Percentiles rank a stretch among this genome's conserved stretches.
Evolutionary conservation across 176 grass and related monocot species (phyloP).

Genomic region (Triticum dicoccoides): DNA sequence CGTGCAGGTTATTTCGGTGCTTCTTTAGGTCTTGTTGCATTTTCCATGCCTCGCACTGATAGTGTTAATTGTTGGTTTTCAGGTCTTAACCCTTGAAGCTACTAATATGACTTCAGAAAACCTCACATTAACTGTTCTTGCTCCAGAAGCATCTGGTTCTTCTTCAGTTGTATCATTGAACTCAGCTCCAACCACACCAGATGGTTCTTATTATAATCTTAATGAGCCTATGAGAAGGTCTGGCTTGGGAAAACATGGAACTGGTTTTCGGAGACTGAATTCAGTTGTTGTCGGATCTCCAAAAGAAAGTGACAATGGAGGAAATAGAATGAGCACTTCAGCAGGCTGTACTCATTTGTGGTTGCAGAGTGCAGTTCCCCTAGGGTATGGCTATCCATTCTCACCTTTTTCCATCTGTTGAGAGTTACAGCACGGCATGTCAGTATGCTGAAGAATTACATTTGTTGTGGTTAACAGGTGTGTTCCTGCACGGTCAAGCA

Average conservation of each 20-base stretch:
- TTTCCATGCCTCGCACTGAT: constrained; percentile 11
- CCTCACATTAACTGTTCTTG: constrained; percentile 92
- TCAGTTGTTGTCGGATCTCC: constrained; percentile 38
- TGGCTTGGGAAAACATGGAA: constrained; percentile 36
- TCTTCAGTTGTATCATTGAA: constrained; percentile 85
- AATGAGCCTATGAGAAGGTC: constrained; percentile 45
- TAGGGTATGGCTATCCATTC: constrained; percentile 59
- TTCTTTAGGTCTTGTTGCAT: constrained; percentile 9
- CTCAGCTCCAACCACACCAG: constrained; percentile 69
- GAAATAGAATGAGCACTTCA: constrained; percentile 41
- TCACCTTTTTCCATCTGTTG: background rate
- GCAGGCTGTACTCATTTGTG: constrained; percentile 89
- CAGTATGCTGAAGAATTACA: background rate
- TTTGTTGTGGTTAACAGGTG: constrained; percentile 53
- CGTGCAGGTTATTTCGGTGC: constrained; percentile 61
- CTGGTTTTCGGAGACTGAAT: constrained; percentile 43
- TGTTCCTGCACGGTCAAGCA: constrained; percentile 82
- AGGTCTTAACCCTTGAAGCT: constrained; percentile 97
- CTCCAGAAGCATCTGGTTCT: constrained; percentile 79
- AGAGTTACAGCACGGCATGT: constrained; percentile 4
- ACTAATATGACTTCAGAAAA: constrained; percentile 92
- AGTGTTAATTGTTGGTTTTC: constrained; percentile 24
- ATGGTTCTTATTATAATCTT: constrained; percentile 41
- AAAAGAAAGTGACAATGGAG: constrained; percentile 57
- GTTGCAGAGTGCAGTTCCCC: constrained; percentile 89